These are phyloP conservation scores for Boletus pseudo-olivaceus DNA, from an alignment of 768 basidiomycete species.

Conservation along the genomic window DNA sequence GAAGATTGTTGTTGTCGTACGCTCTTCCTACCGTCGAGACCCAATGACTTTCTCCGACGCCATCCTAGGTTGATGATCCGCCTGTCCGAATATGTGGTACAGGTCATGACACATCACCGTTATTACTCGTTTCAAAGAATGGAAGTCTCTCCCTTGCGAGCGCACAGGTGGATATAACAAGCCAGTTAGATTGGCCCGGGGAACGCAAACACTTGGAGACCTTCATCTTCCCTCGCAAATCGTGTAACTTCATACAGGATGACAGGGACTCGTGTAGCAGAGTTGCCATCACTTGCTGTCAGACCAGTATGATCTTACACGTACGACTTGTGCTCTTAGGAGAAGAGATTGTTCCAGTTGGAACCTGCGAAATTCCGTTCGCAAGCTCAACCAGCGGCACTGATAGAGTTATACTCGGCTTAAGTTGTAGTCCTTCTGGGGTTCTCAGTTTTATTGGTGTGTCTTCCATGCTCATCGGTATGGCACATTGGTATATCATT, in stretches of 20 bases:
- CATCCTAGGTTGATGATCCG: constrained; percentile 41
- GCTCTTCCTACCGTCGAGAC: constrained; percentile 23
- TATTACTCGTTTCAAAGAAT: constrained; percentile 33
- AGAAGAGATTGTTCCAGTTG: constrained; percentile 14
- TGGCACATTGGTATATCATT: background rate
- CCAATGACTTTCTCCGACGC: constrained; percentile 7
- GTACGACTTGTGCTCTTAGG: constrained; percentile 21
- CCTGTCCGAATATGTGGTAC: constrained; percentile 38
- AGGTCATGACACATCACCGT: constrained; percentile 21
- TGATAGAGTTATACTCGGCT: constrained; percentile 1
- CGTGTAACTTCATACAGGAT: constrained; percentile 28
- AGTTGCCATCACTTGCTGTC: constrained; percentile 25
- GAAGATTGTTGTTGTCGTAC: constrained; percentile 44
- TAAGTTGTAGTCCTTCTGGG: constrained; percentile 43
- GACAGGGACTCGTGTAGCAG: constrained; percentile 1
- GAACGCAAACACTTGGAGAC: constrained; percentile 27
- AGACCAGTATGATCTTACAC: constrained; percentile 13
- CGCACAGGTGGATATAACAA: constrained; percentile 25
- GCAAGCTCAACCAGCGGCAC: background rate
- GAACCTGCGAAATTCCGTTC: constrained; percentile 23
- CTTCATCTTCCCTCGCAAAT: constrained; percentile 29
- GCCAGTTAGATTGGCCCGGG: constrained; percentile 25
- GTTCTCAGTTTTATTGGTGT: constrained; percentile 49
- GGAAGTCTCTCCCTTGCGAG: constrained; percentile 35
- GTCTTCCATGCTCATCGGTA: constrained; percentile 12